A percentile compares a stretch with the other conserved stretches of the same genome.
Evolutionary conservation across 2,329 filamentous ascomycete species (phyloP).

Genomic region (Alternaria sp.): DNA sequence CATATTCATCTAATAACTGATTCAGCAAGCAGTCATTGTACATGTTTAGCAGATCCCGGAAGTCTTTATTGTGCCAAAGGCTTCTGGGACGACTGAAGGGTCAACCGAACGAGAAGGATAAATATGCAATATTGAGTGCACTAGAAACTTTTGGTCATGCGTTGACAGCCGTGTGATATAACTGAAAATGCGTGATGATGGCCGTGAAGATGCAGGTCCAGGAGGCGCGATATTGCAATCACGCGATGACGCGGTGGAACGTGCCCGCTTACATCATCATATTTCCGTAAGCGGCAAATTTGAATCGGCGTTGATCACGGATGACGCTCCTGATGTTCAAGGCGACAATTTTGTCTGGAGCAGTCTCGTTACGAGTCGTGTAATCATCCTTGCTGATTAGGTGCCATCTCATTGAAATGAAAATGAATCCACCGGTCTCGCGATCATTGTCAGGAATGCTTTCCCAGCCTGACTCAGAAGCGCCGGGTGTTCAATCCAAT

Average conservation of each 20-base stretch:
- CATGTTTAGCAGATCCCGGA: not conserved
- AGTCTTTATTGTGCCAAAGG: not conserved
- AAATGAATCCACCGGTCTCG: not conserved
- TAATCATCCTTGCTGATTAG: too few species aligned
- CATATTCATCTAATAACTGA: not conserved
- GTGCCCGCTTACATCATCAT: slow-evolving; percentile 8
- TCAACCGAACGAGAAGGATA: too few species aligned
- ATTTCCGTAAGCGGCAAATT: not conserved
- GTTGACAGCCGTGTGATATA: not conserved
- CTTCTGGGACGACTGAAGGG: rapidly evolving
- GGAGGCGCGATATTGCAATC: not conserved
- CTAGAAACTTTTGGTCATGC: too few species aligned
- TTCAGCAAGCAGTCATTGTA: not conserved
- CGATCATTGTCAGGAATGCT: not conserved
- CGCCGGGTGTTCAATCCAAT: too few species aligned
- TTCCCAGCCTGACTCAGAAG: not conserved
- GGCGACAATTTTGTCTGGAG: not conserved
- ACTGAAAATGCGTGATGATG: not conserved
- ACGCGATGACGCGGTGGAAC: not conserved
- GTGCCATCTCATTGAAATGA: not conserved
- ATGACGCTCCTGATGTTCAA: slow-evolving; percentile 12
- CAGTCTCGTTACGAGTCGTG: not conserved
- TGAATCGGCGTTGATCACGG: slow-evolving; percentile 3
- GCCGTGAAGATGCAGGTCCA: not conserved
- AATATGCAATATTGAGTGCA: too few species aligned